Base-by-base conservation (phyloP, 2,329 filamentous ascomycete genomes). In the Botrytis byssoidea region DNA sequence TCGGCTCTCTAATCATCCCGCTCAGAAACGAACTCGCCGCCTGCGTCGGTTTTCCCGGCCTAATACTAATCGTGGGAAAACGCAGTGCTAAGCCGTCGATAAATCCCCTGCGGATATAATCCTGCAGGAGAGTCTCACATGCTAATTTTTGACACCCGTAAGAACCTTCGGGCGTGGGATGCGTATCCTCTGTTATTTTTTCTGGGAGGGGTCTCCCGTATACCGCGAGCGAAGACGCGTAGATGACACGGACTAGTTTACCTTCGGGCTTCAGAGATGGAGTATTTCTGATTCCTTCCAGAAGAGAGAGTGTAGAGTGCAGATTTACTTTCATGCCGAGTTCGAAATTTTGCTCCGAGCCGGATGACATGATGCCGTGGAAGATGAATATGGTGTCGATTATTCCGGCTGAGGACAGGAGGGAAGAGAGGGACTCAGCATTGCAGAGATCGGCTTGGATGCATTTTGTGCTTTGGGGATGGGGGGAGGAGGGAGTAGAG, bases 71-170 rank as follows among this genome's bases (percentile, higher is more conserved):
- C 0, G 89, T 91, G 0, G 89, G 89, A 16, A 91, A 85, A 0
- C 89, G 85, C 22, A 89, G 84, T 2, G 84, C 84, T 22, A 89
- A 84, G 0, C 87, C 89, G 60, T 88, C 86, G 64, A 91, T 84
- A 57, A 89, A 84, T 0, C 87, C 86, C 18, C 87, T 77, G 1
- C 89, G 83, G 9, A 85, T 87, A 77, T 87, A 88, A 64, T 90
- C 88, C 77, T 88, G 88, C 73, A 90, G 80, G 4, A 89, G 80
- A 1, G 85, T 85, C 79, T 91, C 89, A 70, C 88, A 85, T 76
- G 90, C 88, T 64, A 91, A 82, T 79, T 91, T 91, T 78, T 90
- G 86, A 0, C 86, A 85, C 4, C 89, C 89, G 76, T 91, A 91
- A 4, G 85, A 87, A 9, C 85, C 86, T 74, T 89, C 85, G 0